phyloP scores from a whole-genome alignment of 306 rosid genomes.

The Gleditsia sinensis region DNA sequence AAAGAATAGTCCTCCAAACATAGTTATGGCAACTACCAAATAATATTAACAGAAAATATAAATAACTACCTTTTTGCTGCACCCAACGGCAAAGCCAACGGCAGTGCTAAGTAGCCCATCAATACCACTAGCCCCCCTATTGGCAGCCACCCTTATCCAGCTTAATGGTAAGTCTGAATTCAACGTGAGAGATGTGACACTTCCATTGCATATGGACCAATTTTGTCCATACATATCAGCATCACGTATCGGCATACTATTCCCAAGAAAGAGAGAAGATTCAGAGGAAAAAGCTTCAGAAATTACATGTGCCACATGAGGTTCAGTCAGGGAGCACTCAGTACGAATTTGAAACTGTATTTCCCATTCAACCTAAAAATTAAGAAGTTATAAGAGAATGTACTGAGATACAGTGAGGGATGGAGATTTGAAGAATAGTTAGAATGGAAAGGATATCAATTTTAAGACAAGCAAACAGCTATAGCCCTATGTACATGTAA shows the following conservation, averaged over 20 bases:
- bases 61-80: conserved; percentile 69
- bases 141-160: conserved; percentile 73
- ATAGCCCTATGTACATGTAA: conserved; percentile 12
- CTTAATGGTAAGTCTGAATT: conserved; percentile 58
- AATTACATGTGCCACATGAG: conserved; percentile 71
- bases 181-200: conserved; percentile 45
- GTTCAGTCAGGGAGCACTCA: conserved; percentile 75
- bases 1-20: conserved; percentile 20
- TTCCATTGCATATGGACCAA: conserved; percentile 54
- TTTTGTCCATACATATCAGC: conserved; percentile 78
- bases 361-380: conserved; percentile 79
- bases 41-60: conserved; percentile 16
- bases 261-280: conserved; percentile 90
- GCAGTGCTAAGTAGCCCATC: conserved; percentile 97
- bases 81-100: conserved; percentile 88
- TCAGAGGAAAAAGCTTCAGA: conserved; percentile 67
- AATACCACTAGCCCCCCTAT: conserved; percentile 98
- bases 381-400: conserved; percentile 28
- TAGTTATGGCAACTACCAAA: conserved; percentile 14
- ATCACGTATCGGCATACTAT: conserved; percentile 96
- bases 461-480: conserved; percentile 12
- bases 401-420: conserved; percentile 1
- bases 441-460: background rate
- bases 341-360: conserved; percentile 77
- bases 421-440: background rate